phyloP scores from a whole-genome alignment of 2,329 filamentous ascomycete genomes.

The Ophiosphaerella korrae region DNA sequence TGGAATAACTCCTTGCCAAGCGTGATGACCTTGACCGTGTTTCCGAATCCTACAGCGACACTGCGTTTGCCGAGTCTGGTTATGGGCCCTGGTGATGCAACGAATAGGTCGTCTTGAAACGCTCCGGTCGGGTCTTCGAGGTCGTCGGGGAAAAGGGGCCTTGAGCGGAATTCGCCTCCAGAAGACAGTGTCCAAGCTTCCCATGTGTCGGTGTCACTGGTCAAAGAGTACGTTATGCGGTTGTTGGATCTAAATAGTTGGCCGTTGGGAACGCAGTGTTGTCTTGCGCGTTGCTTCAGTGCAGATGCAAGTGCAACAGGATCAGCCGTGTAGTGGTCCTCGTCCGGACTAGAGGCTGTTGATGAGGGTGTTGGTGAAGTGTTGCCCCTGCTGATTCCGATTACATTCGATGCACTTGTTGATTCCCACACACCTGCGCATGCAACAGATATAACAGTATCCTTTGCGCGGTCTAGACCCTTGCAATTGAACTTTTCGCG shows the following conservation, averaged over 20 bases:
- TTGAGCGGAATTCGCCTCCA: conserved; percentile 52
- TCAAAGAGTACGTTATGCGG: conserved; percentile 2
- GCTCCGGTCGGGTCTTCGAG: conserved; percentile 15
- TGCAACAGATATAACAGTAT: conserved; percentile 60
- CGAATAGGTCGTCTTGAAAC: conserved; percentile 61
- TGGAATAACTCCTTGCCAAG: conserved; percentile 70
- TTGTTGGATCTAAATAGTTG: conserved; percentile 7
- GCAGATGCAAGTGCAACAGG: conserved; percentile 25
- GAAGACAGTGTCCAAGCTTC: conserved; percentile 60
- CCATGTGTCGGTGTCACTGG: conserved; percentile 50
- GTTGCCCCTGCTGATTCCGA: conserved; percentile 64
- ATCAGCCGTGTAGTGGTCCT: conserved; percentile 16
- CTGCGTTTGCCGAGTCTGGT: conserved; percentile 66
- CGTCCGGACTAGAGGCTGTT: conserved; percentile 32
- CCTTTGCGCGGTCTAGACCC: conserved; percentile 50
- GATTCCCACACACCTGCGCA: conserved; percentile 70
- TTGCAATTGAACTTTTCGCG: conserved; percentile 39
- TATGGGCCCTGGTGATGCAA: conserved; percentile 69
- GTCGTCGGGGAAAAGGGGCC: conserved; percentile 40
- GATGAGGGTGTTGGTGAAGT: conserved; percentile 35
- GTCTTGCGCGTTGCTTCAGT: conserved; percentile 35
- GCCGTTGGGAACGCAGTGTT: conserved; percentile 15
- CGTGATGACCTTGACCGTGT: conserved; percentile 72
- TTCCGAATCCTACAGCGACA: conserved; percentile 73
- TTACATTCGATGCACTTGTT: conserved; percentile 63